Evolutionary conservation across 306 rosid genomes (phyloP).

Genomic region (Acacia melanoxylon): DNA sequence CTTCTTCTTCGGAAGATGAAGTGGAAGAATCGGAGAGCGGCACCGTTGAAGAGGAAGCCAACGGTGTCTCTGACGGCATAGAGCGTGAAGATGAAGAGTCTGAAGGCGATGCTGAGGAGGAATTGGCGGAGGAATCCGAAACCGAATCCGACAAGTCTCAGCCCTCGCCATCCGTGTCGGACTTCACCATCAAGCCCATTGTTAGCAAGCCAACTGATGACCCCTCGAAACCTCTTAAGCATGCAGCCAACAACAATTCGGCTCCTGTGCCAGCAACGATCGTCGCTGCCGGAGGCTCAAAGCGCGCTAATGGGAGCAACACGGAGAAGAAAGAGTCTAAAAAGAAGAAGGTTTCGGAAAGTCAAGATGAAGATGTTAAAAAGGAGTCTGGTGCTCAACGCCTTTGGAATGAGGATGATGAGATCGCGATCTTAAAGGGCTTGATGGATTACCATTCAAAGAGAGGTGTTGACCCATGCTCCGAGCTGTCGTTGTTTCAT

Average conservation of each 20-base stretch:
- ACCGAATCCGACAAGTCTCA: conserved; percentile 42
- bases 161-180: conserved; percentile 46
- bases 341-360: conserved; percentile 32
- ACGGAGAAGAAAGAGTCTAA: conserved; percentile 27
- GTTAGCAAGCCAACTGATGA: conserved; percentile 33
- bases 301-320: conserved; percentile 27
- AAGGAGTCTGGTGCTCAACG: conserved; percentile 34
- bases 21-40: conserved; percentile 28
- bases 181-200: conserved; percentile 54
- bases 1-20: conserved; percentile 30
- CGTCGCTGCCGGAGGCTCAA: conserved; percentile 10
- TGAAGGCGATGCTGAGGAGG: conserved; percentile 26
- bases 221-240: conserved; percentile 21
- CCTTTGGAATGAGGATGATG: conserved; percentile 54
- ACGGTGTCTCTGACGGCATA: not conserved
- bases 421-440: conserved; percentile 44
- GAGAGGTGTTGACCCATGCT: conserved; percentile 36
- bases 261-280: not conserved
- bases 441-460: conserved; percentile 44
- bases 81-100: conserved; percentile 21
- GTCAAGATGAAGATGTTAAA: conserved; percentile 42
- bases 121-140: conserved; percentile 33
- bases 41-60: conserved; percentile 7
- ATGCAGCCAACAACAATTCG: not conserved
- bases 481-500: conserved; percentile 37